These are phyloP conservation scores for Candida palmyrensis DNA, from an alignment of 805 yeast species.

Conservation along the genomic window DNA sequence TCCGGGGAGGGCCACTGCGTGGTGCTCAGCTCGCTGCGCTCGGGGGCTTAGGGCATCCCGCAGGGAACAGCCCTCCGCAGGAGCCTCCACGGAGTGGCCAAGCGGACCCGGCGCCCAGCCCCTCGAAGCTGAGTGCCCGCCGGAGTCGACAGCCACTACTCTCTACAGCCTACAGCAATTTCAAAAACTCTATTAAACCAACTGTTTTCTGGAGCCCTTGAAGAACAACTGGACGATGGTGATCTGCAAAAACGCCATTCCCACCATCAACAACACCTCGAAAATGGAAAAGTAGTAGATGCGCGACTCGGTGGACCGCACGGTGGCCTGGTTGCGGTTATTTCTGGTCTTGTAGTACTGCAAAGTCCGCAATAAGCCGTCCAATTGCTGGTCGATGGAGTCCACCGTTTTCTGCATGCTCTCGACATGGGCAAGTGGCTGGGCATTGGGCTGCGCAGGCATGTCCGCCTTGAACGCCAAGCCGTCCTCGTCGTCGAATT, in stretches of 20 bases:
- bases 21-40: no score
- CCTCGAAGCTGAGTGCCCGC: no score
- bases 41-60: no score
- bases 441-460: slow-evolving; percentile 47
- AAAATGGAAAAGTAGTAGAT: slow-evolving; percentile 70
- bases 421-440: slow-evolving; percentile 49
- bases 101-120: no score
- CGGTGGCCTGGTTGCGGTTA: slow-evolving; percentile 87
- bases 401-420: slow-evolving; percentile 51
- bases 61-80: no score
- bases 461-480: slow-evolving; percentile 51
- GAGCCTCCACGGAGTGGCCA: no score
- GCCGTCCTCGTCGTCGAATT: slow-evolving; percentile 34
- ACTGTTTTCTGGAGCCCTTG: slow-evolving; percentile 64
- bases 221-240: slow-evolving; percentile 65
- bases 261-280: slow-evolving; percentile 69
- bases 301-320: slow-evolving; percentile 71
- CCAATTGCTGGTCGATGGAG: slow-evolving; percentile 56
- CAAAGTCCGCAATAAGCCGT: slow-evolving; percentile 51
- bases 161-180: no score
- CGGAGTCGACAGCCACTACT: no score
- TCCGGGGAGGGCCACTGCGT: no score
- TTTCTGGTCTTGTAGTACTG: slow-evolving; percentile 88
- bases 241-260: slow-evolving; percentile 68
- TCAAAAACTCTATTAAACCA: slow-evolving; percentile 39